A percentile compares a stretch with the other conserved stretches of the same genome.
Evolutionary conservation across 1,139 yeast species (phyloP).

Genomic region (Zygoascus sp.): DNA sequence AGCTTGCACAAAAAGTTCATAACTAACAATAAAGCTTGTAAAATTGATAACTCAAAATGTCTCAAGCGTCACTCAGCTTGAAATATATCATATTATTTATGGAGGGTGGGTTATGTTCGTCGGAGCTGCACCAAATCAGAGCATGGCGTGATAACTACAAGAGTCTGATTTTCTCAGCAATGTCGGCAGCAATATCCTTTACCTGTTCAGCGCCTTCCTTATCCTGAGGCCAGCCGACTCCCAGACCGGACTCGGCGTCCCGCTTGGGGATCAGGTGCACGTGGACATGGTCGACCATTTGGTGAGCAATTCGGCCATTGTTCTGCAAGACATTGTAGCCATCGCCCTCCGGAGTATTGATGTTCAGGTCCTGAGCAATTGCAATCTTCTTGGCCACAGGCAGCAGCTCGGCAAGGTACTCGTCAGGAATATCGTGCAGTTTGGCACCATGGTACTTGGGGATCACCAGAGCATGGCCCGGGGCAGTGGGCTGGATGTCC

Average conservation of each 20-base stretch:
- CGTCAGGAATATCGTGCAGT: conserved; percentile 88
- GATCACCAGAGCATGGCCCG: conserved; percentile 81
- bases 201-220: conserved; percentile 57
- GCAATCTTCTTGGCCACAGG: conserved; percentile 87
- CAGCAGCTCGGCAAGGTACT: conserved; percentile 72
- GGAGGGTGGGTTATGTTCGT: too few relatives aligned
- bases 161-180: conserved; percentile 44
- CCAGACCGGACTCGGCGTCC: conserved; percentile 63
- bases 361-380: conserved; percentile 59
- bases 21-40: too few relatives aligned
- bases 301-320: conserved; percentile 92
- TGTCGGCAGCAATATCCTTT: conserved; percentile 58
- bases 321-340: conserved; percentile 91
- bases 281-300: conserved; percentile 91
- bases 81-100: too few relatives aligned
- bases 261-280: conserved; percentile 92
- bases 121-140: too few relatives aligned
- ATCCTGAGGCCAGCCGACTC: conserved; percentile 90
- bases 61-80: too few relatives aligned
- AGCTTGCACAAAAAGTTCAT: too few relatives aligned
- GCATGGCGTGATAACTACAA: too few relatives aligned
- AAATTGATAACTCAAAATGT: too few relatives aligned
- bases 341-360: conserved; percentile 57
- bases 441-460: conserved; percentile 93
- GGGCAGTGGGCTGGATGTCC: conserved; percentile 87